Base-by-base conservation (phyloP, 345 rosid genomes). In the Clausena lansium region DNA sequence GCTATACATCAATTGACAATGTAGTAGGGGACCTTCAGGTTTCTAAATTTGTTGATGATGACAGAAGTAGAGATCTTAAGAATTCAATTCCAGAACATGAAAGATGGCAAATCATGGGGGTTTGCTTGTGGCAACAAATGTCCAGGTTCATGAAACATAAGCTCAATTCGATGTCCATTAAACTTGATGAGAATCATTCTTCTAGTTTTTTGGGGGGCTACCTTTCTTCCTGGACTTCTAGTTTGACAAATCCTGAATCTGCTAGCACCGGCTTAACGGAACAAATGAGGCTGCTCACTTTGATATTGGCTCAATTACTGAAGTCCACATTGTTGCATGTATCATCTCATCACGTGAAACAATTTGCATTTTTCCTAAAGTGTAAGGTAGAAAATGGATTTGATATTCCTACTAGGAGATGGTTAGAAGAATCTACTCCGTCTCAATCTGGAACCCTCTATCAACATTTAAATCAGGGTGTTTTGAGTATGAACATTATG, bases 61-160 rank as follows among this genome's bases (percentile, higher is more conserved):
- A 82, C 69, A 78, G 76, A 77, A 80, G 80, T 84, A 82, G 81
- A 76, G 82, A 77, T 63, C 70, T 77, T 57, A 73, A 66, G 38
- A 77, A 79, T 76, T 83, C 88, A 73, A 88, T 93, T 85, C 86
- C 93, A 77, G 92, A 87, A 76, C 95, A 90, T 79, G 98, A 91
- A 83, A 95, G 88, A 88, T 86, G 91, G 89, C 85, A 84, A 77
- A 79, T 89, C 33, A 80, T 89, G 58, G 93, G 90, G 73, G 85
- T 80, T 73, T 90, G 93, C 84, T 78, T 91, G 79, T 95, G 98
- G 98, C 89, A 85, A 82, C 97, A 91, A 81, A 80, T 93, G 79
- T 86, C 77, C 70, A 89, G 85, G 76, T 87, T 95, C 70, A 77
- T 80, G 85, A 84, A 88, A 70, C 89, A 85, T 83, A 91, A 91